phyloP scores from a whole-genome alignment of 441 rosid species.

The Rhodomyrtus psidioides region DNA sequence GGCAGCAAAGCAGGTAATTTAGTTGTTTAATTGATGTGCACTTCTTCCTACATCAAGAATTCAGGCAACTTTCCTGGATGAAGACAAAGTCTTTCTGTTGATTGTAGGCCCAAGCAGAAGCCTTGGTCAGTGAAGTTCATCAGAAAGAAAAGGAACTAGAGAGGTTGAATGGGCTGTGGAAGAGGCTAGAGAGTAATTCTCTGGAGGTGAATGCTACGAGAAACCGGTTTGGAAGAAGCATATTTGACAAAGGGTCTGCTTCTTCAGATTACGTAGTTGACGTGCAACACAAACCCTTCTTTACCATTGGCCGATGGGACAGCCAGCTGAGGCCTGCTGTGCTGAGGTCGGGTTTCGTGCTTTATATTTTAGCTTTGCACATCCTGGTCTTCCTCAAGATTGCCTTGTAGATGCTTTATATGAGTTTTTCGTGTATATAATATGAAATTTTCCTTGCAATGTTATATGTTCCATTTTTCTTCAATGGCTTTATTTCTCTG shows the following conservation, averaged over 20 bases:
- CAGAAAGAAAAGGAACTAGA: slow-evolving; percentile 66
- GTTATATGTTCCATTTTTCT: neutral
- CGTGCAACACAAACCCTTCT: slow-evolving; percentile 40
- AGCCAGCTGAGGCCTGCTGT: slow-evolving; percentile 59
- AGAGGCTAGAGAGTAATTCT: slow-evolving; percentile 44
- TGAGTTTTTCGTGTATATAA: neutral
- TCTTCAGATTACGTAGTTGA: slow-evolving; percentile 38
- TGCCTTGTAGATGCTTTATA: neutral
- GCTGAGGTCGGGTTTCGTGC: slow-evolving; percentile 77
- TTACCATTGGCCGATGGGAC: slow-evolving; percentile 40
- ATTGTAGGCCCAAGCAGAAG: slow-evolving; percentile 81
- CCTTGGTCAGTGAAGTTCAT: slow-evolving; percentile 64
- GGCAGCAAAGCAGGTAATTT: slow-evolving; percentile 70
- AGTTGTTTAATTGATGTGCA: neutral
- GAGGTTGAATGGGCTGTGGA: slow-evolving; percentile 58
- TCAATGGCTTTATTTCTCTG: neutral
- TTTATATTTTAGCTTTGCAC: slow-evolving; percentile 68
- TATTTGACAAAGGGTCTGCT: slow-evolving; percentile 39
- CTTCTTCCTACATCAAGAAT: neutral
- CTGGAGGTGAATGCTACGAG: slow-evolving; percentile 50
- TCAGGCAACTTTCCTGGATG: neutral
- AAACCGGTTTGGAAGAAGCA: slow-evolving; percentile 64
- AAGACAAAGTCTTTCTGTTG: slow-evolving; percentile 2
- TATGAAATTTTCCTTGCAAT: neutral
- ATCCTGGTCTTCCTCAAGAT: slow-evolving; percentile 75